A percentile compares a stretch with the other conserved stretches of the same genome.
phyloP scores from a whole-genome alignment of 148 eudicot genomes.

The Vaccinium myrtillus region DNA sequence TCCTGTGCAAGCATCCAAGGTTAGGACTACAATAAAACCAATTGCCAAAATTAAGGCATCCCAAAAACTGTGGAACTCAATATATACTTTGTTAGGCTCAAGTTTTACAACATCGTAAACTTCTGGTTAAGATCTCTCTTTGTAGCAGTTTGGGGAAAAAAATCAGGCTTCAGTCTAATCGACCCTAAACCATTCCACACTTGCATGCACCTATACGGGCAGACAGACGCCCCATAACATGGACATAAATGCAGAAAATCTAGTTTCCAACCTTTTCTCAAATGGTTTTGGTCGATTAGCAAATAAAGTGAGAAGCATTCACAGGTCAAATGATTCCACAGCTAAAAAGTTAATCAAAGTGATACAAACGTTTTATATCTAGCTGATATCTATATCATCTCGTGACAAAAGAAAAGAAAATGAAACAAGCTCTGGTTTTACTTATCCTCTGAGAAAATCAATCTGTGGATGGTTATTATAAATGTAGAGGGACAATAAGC shows the following conservation, averaged over 20 bases:
- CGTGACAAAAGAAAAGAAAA: not conserved
- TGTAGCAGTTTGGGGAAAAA: not conserved
- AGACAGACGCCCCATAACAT: not conserved
- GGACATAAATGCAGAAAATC: not conserved
- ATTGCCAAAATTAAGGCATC: not conserved
- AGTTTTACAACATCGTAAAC: not conserved
- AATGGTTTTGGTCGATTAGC: not conserved
- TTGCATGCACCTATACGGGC: not conserved
- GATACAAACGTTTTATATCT: not conserved
- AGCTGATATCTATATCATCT: not conserved
- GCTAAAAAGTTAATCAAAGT: not conserved
- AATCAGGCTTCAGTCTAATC: not conserved
- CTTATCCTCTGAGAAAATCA: not conserved
- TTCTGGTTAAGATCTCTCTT: conserved; percentile 11
- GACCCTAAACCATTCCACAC: not conserved
- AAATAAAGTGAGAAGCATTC: not conserved
- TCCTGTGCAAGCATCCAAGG: conserved; percentile 45
- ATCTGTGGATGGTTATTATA: not conserved
- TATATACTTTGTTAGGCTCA: not conserved
- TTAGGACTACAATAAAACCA: not conserved
- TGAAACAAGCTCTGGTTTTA: not conserved
- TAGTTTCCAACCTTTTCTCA: not conserved
- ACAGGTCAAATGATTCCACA: conserved; percentile 8
- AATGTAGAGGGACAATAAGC: not conserved
- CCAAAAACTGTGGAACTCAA: not conserved